Conservation (phyloP, 441 rosid genomes). For the Eruca vesicaria region DNA sequence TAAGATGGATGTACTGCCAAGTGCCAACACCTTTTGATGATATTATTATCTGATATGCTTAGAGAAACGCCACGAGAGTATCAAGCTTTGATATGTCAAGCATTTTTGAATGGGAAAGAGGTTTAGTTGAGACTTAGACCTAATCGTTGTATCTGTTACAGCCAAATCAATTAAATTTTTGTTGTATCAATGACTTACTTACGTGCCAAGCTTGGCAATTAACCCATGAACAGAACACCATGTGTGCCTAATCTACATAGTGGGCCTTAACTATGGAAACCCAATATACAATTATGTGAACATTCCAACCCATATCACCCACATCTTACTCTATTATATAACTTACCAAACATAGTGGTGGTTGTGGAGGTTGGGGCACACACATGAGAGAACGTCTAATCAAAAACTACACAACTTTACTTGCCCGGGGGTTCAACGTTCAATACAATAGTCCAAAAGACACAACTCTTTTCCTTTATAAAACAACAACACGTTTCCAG, state of each 20-base stretch:
- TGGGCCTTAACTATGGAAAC: background rate
- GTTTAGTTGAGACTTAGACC: background rate
- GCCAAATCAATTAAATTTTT: too few species aligned
- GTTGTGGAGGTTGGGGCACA: conserved; percentile 22
- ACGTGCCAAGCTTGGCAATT: too few species aligned
- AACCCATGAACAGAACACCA: background rate
- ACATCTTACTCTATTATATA: background rate
- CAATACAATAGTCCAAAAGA: background rate
- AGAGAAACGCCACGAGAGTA: conserved; percentile 40
- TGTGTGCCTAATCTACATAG: background rate
- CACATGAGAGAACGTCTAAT: background rate
- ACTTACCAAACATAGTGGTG: background rate
- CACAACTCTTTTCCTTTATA: background rate
- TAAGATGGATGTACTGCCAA: conserved; percentile 59
- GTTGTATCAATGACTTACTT: too few species aligned
- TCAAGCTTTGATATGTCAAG: conserved; percentile 42
- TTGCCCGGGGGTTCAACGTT: conserved; percentile 18
- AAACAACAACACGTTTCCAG: background rate
- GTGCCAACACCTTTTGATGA: conserved; percentile 54
- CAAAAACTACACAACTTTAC: conserved; percentile 1
- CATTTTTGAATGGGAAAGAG: conserved; percentile 59
- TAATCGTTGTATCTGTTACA: too few species aligned
- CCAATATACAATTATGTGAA: background rate
- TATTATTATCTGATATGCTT: conserved; percentile 45
- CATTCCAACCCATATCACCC: background rate